Evolutionary conservation across 192 early-diverging fungal species (phyloP), one percentile per base, ranked within the genome.

Genomic region (Coemansia asiatica): DNA sequence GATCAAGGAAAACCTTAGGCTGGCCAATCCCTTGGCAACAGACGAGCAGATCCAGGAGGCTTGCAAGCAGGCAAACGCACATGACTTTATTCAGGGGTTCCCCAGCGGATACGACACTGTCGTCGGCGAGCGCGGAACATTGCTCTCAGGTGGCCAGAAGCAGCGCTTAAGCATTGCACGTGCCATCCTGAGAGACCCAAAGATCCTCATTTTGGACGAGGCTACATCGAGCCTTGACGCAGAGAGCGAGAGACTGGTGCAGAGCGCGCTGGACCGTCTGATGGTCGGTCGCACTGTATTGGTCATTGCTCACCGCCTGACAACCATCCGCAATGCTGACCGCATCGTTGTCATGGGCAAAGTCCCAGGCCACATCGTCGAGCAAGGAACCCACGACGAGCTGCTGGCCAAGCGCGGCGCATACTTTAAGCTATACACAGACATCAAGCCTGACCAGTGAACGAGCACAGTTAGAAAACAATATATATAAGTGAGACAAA

Each of bases 251-350:
- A 70, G 84, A 19, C 57, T 90, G 22, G 90, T 94, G 13, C 91
- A 92, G 74, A 76, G 77, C 35, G 90, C 92, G 6, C 66, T 94
- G 13, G 92, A 94, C 66, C 69, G 72, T 7, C 75, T 90, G 31
- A 84, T 88, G 76, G 66, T 85, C 28, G 90, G 89, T 50, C 83
- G 92, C 40, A 95, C 94, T 1, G 91, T 92, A 33, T 83, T 95
- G 58, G 86, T 92, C 7, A 90, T 95, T 76, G 94, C 94, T 3
- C 85, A 94, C 67, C 85, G 94, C 35, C 74, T 95, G 55, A 87
- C 87, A 19, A 95, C 94, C 7, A 91, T 95, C 66, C 84, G 86
- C 29, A 85, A 87, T 64, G 91, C 91, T 19, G 88, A 91, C 74
- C 54, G 79, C 54, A 92, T 92, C 60, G 89, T 91, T n/a, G 89